These are phyloP conservation scores for Macadamia integrifolia DNA, from an alignment of 164 flowering plant genomes.

Conservation along the genomic window DNA sequence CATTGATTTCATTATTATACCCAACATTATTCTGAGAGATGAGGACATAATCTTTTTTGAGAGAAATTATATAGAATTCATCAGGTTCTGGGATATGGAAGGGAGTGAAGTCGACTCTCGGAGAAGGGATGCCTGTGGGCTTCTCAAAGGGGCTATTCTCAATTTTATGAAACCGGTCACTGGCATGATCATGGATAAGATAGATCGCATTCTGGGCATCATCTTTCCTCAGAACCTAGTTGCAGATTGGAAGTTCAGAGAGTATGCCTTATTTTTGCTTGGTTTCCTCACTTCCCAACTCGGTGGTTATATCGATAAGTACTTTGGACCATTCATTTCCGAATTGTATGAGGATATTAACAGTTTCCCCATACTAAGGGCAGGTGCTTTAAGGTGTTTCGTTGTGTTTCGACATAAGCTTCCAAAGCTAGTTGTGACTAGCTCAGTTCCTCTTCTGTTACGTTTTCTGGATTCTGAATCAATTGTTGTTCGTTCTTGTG, in stretches of 20 bases:
- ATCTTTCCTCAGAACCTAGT: constrained; percentile 55
- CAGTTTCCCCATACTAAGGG: constrained; percentile 77
- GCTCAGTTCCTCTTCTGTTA: no score
- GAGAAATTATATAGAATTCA: constrained; percentile 86
- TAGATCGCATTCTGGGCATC: constrained; percentile 45
- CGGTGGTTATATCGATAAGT: constrained; percentile 58
- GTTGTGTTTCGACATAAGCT: constrained; percentile 70
- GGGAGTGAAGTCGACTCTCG: constrained; percentile 94
- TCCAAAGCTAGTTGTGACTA: constrained; percentile 33
- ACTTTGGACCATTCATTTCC: constrained; percentile 62
- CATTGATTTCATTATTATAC: constrained; percentile 73
- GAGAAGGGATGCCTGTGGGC: constrained; percentile 91
- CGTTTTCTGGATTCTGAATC: no score
- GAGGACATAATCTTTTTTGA: constrained; percentile 95
- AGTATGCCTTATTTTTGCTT: constrained; percentile 88
- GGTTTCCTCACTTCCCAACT: constrained; percentile 75
- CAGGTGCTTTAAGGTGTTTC: constrained; percentile 84
- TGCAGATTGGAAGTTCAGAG: constrained; percentile 88
- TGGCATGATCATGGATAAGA: constrained; percentile 48
- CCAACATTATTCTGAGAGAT: constrained; percentile 77
- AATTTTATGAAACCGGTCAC: constrained; percentile 62
- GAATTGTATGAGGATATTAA: constrained; percentile 75
- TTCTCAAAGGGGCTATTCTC: constrained; percentile 76
- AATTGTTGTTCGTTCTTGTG: no score
- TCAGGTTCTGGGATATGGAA: constrained; percentile 77